These are phyloP conservation scores for Floccularia luteovirens DNA, from an alignment of 768 basidiomycete species.

Conservation along the genomic window DNA sequence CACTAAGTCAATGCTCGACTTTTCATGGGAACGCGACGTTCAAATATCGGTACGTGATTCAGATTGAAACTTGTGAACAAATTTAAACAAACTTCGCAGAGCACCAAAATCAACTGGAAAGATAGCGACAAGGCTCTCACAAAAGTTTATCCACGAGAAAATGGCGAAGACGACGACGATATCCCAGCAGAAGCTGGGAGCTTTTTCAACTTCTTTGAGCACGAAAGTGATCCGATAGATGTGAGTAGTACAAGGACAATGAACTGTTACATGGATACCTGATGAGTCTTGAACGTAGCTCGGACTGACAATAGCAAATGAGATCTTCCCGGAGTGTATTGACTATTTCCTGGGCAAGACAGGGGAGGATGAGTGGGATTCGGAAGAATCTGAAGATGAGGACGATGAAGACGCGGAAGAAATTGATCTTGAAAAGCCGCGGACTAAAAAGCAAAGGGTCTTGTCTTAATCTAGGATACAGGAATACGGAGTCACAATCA, in stretches of 20 bases:
- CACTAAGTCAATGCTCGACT: constrained; percentile 71
- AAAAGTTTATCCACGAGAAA: constrained; percentile 65
- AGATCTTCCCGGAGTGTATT: constrained; percentile 75
- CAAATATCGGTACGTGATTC: constrained; percentile 45
- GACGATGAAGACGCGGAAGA: constrained; percentile 78
- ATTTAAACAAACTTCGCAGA: constrained; percentile 25
- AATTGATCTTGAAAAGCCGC: constrained; percentile 84
- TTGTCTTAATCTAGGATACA: background rate
- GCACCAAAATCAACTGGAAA: constrained; percentile 75
- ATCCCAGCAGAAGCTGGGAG: constrained; percentile 62
- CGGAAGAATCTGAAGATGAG: constrained; percentile 62
- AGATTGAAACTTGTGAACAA: constrained; percentile 2
- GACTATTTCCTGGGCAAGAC: constrained; percentile 73
- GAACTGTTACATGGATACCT: background rate
- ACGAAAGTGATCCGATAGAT: constrained; percentile 55
- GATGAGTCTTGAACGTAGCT: constrained; percentile 34
- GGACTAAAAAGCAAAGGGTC: constrained; percentile 65
- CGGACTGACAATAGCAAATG: constrained; percentile 64
- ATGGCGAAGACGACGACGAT: constrained; percentile 56
- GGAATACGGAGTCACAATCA: too few relatives aligned
- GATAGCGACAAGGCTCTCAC: constrained; percentile 69
- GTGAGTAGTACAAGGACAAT: constrained; percentile 30
- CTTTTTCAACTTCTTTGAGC: constrained; percentile 86
- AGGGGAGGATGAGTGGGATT: constrained; percentile 52
- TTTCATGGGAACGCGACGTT: constrained; percentile 74